Base-by-base conservation (phyloP, 2,329 filamentous ascomycete species). In the Lasiodiplodia sp. region DNA sequence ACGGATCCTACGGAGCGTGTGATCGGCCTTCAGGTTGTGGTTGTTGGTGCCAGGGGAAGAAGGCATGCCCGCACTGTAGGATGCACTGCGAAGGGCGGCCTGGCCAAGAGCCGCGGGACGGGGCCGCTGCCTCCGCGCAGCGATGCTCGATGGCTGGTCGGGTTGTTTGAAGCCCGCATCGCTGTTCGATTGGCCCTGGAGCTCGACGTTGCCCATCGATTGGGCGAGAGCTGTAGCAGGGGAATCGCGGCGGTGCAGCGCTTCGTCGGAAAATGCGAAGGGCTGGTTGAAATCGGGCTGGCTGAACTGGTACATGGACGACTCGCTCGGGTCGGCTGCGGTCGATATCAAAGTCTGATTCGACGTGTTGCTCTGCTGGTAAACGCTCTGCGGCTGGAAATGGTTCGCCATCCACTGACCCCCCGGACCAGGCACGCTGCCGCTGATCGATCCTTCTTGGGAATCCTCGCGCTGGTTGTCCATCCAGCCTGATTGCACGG, bases 1-100 rank as follows among this genome's bases (percentile, higher is more conserved):
- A 63, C 82, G 77, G 62, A 85, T 85, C 34, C 83, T 81, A 40
- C 83, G 82, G 16, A 85, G 76, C 10, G 76, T 76, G 28, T 81
- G 80, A 55, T 81, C 80, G 23, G 68, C 69, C 49, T 71, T 72
- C 23, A 63, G 44, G 34, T 68, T 68, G 16, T 68, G 67, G 49
- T 37, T 66, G 53, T 66, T 73, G 10, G 69, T 75, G 49, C 74
- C 75, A 38, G 81, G 78, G 49, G 83, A 77, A 69, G 80, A 78
- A 28, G 77, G 76, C 77, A 82, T 77, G 10, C 78, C 75, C 52
- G 77, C 76, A 34, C 76, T 79, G 72, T 82, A 82, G 0, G 81
- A 82, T 40, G 76, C 79, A 72, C 81, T 85, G 71, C 77, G 76
- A 69, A 77, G 75, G 56, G 77, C 80, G 71, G 70, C 81, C 62